Evolutionary conservation across 164 flowering plant species (phyloP), one percentile per base, ranked within the genome.

Genomic region (Macadamia tetraphylla): DNA sequence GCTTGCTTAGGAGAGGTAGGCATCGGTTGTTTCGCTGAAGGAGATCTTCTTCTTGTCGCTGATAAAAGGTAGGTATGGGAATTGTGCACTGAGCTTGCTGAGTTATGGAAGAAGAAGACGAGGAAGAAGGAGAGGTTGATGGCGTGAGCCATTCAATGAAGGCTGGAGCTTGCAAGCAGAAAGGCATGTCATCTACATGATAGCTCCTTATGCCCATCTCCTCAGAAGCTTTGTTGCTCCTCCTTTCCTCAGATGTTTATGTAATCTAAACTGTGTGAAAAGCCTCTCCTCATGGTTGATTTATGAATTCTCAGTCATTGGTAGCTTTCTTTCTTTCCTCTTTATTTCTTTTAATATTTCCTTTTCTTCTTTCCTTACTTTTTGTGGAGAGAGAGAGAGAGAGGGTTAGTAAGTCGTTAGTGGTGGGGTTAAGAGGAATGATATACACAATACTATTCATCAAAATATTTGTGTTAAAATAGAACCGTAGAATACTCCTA

Each of bases 101-200:
- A 51, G 66, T 69, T 12, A 17, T 14, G 13, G 57, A 53, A 4
- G 57, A 53, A 13, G 67, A 65, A 18, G 80, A 61, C 3, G 77
- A 29, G 48, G 82, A 61, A 30, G 79, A 31, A 31, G 74, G 12
- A 59, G 80, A 32, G 32, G 83, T 15, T 11, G 82, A 66, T 65
- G 88, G 91, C 73, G 83, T 90, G 65, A 90, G 83, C 96, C 96
- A 90, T 81, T 90, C 91, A 79, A 86, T 81, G 84, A 87, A 88
- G 67, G 78, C 73, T 53, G 91, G 84, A 60, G 85, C 30, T 73
- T 81, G 79, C 60, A 75, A 75, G 66, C 81, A 74, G 43, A 78
- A 56, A 49, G 78, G 80, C 68, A 74, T 75, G 40, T 70, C 69
- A 48, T 76, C 66, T 51, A 68, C 81, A 76, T 75, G 79, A 72